Evolutionary conservation across 768 basidiomycete species (phyloP), one percentile per base, ranked within the genome.

Genomic region (Tricholoma furcatifolium): DNA sequence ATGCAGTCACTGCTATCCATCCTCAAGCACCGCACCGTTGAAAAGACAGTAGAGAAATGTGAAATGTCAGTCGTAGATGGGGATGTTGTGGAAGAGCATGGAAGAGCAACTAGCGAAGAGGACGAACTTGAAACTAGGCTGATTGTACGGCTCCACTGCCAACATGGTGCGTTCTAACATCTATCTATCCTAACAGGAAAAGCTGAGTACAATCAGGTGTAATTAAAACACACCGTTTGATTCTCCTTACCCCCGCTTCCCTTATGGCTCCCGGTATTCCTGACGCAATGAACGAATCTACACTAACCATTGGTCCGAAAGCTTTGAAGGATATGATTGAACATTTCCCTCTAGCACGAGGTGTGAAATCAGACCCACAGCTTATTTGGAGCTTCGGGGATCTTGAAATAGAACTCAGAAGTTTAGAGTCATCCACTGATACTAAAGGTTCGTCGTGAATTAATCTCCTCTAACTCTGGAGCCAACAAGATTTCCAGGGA

Each of bases 361-460:
- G 83, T 4, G 64, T 70, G 10, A 87, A 84, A 60, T 79, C 76
- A 10, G 91, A 93, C 58, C 88, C 89, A 24, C 87, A 89, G 61
- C 77, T 93, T 15, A 77, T 88, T 4, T 93, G 91, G 91, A 80
- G 71, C n/a, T 92, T 93, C 62, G 77, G 76, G 17, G 79, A 84
- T 46, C 69, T 73, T 0, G 87, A 92, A 39, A 84, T 92, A 2
- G 74, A 75, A 20, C 77, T 93, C 23, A 84, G 79, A 60, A 92
- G 83, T 60, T 71, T 82, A 5, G 86, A 88, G 59, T 81, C 81
- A 1, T 80, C 84, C 0, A 68, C 83, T 45, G 87, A 90, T 52
- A 69, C 74, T 20, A 87, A 78, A 75, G 87, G 88, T 87, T 50
- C 21, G 56, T 32, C 11, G 9, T 6, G 15, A 17, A 27, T 4